Conservation (phyloP, 1,139 yeast species). For the Sugiyamaella grinbergsii region DNA sequence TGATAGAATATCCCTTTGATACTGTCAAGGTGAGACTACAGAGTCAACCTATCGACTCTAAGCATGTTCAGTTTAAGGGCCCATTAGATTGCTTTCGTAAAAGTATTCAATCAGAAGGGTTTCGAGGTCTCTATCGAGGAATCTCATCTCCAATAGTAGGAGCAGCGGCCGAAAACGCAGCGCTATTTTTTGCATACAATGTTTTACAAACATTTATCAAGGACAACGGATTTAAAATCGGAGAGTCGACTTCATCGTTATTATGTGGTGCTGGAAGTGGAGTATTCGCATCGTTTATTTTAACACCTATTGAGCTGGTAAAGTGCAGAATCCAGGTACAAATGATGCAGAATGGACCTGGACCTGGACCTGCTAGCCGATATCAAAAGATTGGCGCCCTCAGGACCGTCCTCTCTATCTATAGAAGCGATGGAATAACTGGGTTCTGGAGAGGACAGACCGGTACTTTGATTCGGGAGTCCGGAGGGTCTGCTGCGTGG, state of each 20-base stretch:
- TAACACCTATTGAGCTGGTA: slow-evolving; percentile 87
- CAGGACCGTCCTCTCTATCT: slow-evolving; percentile 21
- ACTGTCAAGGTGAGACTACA: slow-evolving; percentile 89
- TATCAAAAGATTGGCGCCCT: slow-evolving; percentile 7
- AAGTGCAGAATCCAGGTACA: slow-evolving; percentile 89
- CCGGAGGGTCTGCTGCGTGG: slow-evolving; percentile 93
- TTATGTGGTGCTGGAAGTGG: slow-evolving; percentile 83
- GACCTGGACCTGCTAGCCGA: not conserved
- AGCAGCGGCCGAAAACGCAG: slow-evolving; percentile 83
- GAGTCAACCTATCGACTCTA: slow-evolving; percentile 57
- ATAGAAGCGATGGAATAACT: slow-evolving; percentile 53
- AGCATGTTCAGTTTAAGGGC: slow-evolving; percentile 45
- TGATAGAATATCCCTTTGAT: slow-evolving; percentile 89
- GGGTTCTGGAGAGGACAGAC: slow-evolving; percentile 86
- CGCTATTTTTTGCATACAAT: slow-evolving; percentile 65
- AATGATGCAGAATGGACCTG: slow-evolving; percentile 22
- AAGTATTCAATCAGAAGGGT: slow-evolving; percentile 68
- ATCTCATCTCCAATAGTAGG: slow-evolving; percentile 80
- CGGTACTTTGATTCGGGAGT: slow-evolving; percentile 81
- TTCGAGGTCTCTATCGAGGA: slow-evolving; percentile 63
- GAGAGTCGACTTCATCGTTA: slow-evolving; percentile 36
- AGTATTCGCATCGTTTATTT: slow-evolving; percentile 73
- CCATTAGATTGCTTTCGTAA: slow-evolving; percentile 62
- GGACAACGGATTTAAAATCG: slow-evolving; percentile 18
- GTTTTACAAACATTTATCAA: slow-evolving; percentile 46